Conservation (phyloP, 768 basidiomycete species). For the Xerocomellus intermedius region DNA sequence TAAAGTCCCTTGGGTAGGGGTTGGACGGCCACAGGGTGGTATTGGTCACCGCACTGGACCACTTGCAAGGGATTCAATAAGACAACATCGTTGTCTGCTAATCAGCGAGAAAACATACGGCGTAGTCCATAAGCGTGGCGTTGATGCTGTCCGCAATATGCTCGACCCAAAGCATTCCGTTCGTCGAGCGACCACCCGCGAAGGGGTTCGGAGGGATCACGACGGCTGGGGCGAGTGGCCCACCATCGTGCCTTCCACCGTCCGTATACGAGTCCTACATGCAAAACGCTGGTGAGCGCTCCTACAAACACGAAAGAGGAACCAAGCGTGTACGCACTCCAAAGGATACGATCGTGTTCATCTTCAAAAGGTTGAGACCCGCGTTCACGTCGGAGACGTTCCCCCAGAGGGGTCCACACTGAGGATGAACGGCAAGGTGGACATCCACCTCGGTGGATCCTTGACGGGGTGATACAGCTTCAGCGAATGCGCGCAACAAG, state of each 20-base stretch:
- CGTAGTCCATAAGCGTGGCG: conserved; percentile 49
- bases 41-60: conserved; percentile 46
- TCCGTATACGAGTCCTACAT: conserved; percentile 50
- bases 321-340: conserved; percentile 35
- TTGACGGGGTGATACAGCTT: conserved; percentile 11
- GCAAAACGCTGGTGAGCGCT: neutral
- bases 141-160: conserved; percentile 39
- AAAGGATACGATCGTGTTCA: conserved; percentile 52
- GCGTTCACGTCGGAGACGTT: conserved; percentile 47
- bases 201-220: conserved; percentile 42
- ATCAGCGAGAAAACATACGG: conserved; percentile 33
- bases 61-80: conserved; percentile 15
- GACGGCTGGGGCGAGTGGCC: conserved; percentile 40
- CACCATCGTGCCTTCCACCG: conserved; percentile 48
- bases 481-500: conserved; percentile 1
- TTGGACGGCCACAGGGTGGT: conserved; percentile 52
- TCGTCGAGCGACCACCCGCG: conserved; percentile 51
- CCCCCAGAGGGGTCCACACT: conserved; percentile 42
- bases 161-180: conserved; percentile 53
- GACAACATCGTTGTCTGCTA: neutral
- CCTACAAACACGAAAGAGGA: neutral
- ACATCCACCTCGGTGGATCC: conserved; percentile 21
- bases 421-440: conserved; percentile 46
- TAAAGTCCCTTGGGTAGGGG: conserved; percentile 45
- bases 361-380: conserved; percentile 37